Percentiles rank a stretch among this genome's conserved stretches.
Conservation (phyloP, 495 filamentous ascomycete genomes). For the Hyaloscypha variabilis region DNA sequence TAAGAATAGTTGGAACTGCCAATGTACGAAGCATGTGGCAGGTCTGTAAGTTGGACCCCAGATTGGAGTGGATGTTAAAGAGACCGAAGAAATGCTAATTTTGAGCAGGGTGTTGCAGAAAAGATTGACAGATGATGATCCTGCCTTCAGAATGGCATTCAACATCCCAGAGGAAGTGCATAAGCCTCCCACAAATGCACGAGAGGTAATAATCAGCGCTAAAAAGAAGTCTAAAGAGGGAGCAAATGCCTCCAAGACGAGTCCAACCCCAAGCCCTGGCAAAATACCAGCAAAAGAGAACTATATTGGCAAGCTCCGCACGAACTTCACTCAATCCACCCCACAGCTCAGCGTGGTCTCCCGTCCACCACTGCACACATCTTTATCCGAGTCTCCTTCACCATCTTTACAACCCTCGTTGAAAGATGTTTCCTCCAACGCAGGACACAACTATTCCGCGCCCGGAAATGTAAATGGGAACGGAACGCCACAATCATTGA, state of each 20-base stretch:
- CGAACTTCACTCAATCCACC: constrained; percentile 2
- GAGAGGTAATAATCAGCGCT: constrained; percentile 11
- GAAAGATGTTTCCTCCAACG: neutral
- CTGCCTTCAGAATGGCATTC: constrained; percentile 20
- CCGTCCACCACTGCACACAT: constrained; percentile 6
- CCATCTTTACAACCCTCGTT: neutral
- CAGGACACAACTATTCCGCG: neutral
- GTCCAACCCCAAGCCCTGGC: neutral
- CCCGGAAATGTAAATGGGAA: neutral
- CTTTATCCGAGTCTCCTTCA: constrained; percentile 11
- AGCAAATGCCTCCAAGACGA: neutral
- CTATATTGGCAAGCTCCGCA: neutral
- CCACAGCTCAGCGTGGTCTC: constrained; percentile 5
- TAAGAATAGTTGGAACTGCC: constrained; percentile 27
- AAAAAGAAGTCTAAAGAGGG: neutral
- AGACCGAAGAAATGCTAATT: too few species aligned
- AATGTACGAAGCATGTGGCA: constrained; percentile 19
- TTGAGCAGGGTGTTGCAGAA: constrained; percentile 16
- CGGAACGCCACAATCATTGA: neutral
- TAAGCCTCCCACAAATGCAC: neutral
- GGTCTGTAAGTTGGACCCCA: too few species aligned
- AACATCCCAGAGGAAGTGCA: neutral
- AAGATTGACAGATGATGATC: constrained; percentile 1
- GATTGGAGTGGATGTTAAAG: too few species aligned
- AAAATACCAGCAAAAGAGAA: neutral